Evolutionary conservation across 2,329 filamentous ascomycete species (phyloP), one percentile per base, ranked within the genome.

Genomic region (Drechslerella dactyloides): DNA sequence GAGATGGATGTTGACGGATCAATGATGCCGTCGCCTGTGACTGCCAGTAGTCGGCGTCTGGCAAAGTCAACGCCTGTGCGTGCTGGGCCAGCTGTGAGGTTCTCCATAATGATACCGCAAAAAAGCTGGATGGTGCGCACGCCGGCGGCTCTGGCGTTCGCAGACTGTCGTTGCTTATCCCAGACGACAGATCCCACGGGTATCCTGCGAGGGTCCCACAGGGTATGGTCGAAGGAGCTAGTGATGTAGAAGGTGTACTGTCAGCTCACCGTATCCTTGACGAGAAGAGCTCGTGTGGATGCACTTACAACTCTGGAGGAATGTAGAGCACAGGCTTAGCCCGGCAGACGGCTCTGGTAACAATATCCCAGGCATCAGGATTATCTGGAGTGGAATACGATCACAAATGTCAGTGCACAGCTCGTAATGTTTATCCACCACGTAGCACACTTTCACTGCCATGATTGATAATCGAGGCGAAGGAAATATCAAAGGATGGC

Each of bases 271-370:
- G 51, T n/a, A n/a, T n/a, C 21, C 19, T 52, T 57, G 61, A 52
- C 59, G 54, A 53, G 17, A n/a, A 59, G 33, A 27, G 46, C n/a
- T 57, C 11, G 15, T 27, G 15, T 4, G 21, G 15, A 42, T n/a
- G 30, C 5, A 60, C 68, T 72, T 65, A 72, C 68, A 72, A 72
- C n/a, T 72, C 68, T 24, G 68, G 68, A 46, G 68, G 68, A 27
- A 72, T 72, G 35, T 72, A 72, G 17, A 72, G 68, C 37, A 65
- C 60, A 44, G 68, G 68, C 56, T 72, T 72, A 57, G 60, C 55
- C 30, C 50, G 48, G 42, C 68, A 72, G 15, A 72, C 68, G 15
- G 68, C 68, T 65, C 55, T 72, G 15, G 68, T 72, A 23, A 72
- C 42, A 24, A 44, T 30, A 19, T 61, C 68, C 68, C 68, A 72